Evolutionary conservation across 257 asterid genomes (phyloP).

Genomic region (Eustoma russellianum): DNA sequence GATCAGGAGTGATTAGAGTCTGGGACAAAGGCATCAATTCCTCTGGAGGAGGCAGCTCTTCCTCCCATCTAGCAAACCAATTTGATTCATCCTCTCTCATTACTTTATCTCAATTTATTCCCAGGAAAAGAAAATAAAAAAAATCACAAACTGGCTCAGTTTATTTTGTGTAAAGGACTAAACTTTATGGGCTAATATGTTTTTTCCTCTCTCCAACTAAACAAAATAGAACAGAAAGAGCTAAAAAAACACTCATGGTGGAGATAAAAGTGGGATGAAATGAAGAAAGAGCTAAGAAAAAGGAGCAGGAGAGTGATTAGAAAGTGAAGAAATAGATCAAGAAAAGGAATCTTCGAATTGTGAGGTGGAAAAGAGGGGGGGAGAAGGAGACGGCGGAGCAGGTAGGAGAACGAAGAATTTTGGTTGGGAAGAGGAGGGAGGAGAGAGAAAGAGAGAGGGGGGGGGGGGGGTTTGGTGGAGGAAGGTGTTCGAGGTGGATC

Average conservation of each 20-base stretch:
- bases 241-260: no score
- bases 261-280: neutral
- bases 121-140: no score
- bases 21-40: slow-evolving; percentile 72
- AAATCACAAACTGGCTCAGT: no score
- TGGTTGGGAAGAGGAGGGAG: no score
- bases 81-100: slow-evolving; percentile 82
- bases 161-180: slow-evolving; percentile 2
- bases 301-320: neutral
- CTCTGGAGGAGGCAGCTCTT: slow-evolving; percentile 66
- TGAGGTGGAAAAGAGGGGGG: neutral
- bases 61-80: slow-evolving; percentile 88
- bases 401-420: no score
- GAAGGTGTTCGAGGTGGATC: slow-evolving; percentile 84
- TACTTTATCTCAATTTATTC: no score
- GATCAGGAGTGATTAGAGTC: slow-evolving; percentile 69
- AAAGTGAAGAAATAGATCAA: no score
- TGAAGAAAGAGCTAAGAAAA: neutral
- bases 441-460: slow-evolving; percentile 5
- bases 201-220: no score
- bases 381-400: slow-evolving; percentile 10
- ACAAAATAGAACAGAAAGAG: no score
- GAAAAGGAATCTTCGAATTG: no score
- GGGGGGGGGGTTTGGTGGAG: slow-evolving; percentile 12
- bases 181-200: neutral